Conservation (phyloP, 148 eudicot genomes). For the Chenopodium album region DNA sequence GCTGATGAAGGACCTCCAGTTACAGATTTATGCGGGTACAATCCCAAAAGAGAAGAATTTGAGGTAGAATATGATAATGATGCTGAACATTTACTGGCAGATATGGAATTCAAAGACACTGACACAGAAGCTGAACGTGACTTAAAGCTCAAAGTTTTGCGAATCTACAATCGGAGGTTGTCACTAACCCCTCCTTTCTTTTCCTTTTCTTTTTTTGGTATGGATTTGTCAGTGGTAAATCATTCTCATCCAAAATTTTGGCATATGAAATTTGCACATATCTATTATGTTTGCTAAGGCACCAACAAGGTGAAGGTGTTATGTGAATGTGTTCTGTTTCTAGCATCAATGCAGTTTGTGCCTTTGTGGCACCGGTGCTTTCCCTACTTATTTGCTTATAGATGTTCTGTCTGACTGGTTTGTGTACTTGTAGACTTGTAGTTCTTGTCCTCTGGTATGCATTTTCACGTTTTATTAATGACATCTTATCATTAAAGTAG, state of each 20-base stretch:
- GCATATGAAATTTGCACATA: not conserved
- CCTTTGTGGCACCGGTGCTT: not conserved
- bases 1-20: constrained; percentile 65
- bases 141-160: constrained; percentile 66
- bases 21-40: constrained; percentile 68
- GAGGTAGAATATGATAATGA: constrained; percentile 92
- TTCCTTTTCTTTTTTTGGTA: not conserved
- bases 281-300: not conserved
- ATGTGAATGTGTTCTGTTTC: not conserved
- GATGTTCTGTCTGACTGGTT: not conserved
- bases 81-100: constrained; percentile 90
- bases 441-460: not conserved
- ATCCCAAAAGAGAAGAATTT: constrained; percentile 87
- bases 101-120: constrained; percentile 89
- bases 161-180: constrained; percentile 69
- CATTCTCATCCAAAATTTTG: not conserved
- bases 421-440: not conserved
- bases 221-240: not conserved
- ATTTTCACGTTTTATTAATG: not conserved
- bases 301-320: not conserved
- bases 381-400: not conserved
- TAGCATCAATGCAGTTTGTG: not conserved
- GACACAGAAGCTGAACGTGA: constrained; percentile 77
- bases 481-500: not conserved
- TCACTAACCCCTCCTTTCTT: not conserved